Conservation (phyloP, 2,329 filamentous ascomycete genomes). For the Trichophyton rubrum region DNA sequence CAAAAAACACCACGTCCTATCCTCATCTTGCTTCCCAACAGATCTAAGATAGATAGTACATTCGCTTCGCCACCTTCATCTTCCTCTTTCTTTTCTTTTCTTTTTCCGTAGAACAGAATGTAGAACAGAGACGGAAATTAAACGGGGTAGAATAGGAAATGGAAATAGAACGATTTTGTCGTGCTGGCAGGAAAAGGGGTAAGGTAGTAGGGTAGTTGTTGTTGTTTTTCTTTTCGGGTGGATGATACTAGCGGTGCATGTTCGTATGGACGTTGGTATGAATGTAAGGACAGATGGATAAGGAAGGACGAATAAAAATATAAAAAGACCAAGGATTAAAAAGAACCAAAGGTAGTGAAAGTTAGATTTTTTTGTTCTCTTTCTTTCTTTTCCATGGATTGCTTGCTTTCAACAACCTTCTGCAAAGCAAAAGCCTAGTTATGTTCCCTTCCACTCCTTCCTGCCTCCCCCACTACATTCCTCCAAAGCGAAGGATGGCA, state of each 20-base stretch:
- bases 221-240: no score
- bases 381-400: neutral
- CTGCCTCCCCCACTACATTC: neutral
- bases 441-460: neutral
- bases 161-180: neutral
- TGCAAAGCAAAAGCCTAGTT: neutral
- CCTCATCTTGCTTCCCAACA: neutral
- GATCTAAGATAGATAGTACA: slow-evolving; percentile 3
- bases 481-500: neutral
- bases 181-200: neutral
- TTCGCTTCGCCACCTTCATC: neutral
- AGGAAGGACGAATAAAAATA: neutral
- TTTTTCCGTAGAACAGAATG: neutral
- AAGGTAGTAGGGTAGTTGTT: neutral
- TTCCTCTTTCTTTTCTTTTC: neutral
- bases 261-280: neutral
- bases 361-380: neutral
- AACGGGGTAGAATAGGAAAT: neutral
- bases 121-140: neutral
- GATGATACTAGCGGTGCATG: neutral
- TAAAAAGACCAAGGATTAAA: neutral
- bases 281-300: neutral
- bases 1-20: neutral
- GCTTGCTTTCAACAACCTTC: neutral
- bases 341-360: neutral